Evolutionary conservation across 2,329 filamentous ascomycete species (phyloP), one percentile per base, ranked within the genome.

Genomic region (Knufia petricola): DNA sequence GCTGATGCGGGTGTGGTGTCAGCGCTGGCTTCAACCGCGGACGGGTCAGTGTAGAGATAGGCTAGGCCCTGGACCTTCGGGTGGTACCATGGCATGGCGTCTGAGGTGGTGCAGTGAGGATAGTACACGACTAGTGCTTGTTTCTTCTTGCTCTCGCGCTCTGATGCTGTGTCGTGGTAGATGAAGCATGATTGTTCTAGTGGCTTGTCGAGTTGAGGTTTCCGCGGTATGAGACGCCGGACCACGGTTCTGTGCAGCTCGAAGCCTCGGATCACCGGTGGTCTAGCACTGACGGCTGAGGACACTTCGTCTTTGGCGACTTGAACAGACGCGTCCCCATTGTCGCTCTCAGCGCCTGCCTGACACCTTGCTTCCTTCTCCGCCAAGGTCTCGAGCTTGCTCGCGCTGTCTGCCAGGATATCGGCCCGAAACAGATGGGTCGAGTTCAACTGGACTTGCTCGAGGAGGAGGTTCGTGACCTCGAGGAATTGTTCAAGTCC

Each of bases 71-170:
- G 75, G 19, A 94, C 82, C 46, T 76, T 73, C 19, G 90, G 90
- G 61, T 95, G 89, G 65, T 95, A 96, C 66, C 85, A 95, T 1
- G 90, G 90, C 52, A 92, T 75, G 2, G 83, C 76, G 12, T 76
- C 71, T 9, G 75, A 68, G 1, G 69, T 69, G 26, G 73, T 64
- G 7, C 79, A 73, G 64, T 95, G 88, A 6, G 90, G 87, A 4
- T 85, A 72, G 63, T 94, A 95, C 28, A 94, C 65, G 13, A 94
- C 78, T 46, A 90, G 45, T 38, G 34, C 44, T 38, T 40, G 17
- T 10, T 51, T 44, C n/a, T 47, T 44, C 21, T 20, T 21, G 1
- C 32, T 41, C 9, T 37, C 45, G 15, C 38, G 36, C n/a, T 48
- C 12, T 8, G 13, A 20, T 3, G 10, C 4, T 17, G 13, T 34